Evolutionary conservation across 257 asterid species (phyloP).

Genomic region (Solanum medicagineum): DNA sequence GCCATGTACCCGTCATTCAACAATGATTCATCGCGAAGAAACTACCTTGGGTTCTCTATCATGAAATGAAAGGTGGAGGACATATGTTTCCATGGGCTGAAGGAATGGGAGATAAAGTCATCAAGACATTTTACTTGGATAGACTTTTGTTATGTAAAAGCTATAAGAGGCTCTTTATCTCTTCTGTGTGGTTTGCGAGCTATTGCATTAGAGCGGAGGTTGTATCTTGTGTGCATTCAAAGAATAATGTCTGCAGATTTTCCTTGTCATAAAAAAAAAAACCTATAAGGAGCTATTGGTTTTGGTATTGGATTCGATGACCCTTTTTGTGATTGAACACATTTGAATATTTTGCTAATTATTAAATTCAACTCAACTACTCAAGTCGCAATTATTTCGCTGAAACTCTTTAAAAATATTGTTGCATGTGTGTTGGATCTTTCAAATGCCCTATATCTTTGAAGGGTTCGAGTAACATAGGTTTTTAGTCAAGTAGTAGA

Average conservation of each 20-base stretch:
- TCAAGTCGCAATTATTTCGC: too few species aligned
- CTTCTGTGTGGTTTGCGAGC: too few species aligned
- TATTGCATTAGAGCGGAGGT: too few species aligned
- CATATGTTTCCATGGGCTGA: constrained; percentile 55
- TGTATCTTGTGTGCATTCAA: too few species aligned
- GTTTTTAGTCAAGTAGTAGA: constrained; percentile 27
- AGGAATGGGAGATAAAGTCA: constrained; percentile 43
- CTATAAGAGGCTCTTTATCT: neutral
- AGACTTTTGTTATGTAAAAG: neutral
- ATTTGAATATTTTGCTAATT: neutral
- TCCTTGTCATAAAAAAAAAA: too few species aligned
- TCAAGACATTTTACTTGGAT: constrained; percentile 43
- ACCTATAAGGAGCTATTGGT: neutral
- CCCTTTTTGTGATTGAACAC: neutral
- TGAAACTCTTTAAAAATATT: neutral
- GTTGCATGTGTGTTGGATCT: too few species aligned
- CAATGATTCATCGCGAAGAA: constrained; percentile 48
- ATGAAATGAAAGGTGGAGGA: constrained; percentile 61
- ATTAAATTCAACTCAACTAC: too few species aligned
- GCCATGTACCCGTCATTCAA: constrained; percentile 37
- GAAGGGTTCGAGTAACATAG: neutral
- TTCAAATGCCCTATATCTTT: neutral
- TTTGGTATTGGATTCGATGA: neutral
- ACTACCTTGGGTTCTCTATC: constrained; percentile 87
- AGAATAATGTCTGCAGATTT: too few species aligned